Conservation (phyloP, 78 protist genomes). For the Dictyostelium capitatum region DNA sequence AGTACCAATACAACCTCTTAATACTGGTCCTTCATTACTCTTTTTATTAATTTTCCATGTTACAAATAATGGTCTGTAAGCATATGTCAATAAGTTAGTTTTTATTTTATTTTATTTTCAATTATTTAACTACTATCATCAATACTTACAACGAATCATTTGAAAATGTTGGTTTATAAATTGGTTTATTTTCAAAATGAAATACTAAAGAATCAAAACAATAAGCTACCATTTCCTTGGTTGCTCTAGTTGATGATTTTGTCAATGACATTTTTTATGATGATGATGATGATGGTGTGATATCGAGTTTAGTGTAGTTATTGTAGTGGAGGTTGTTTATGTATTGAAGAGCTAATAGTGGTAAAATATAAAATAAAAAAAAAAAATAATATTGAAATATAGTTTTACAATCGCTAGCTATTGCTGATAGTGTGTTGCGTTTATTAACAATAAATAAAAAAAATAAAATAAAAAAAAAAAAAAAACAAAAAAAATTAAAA, state of each 20-base stretch:
- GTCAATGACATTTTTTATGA: neutral
- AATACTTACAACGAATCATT: conserved; percentile 45
- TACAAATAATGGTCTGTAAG: conserved; percentile 80
- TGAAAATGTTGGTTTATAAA: conserved; percentile 36
- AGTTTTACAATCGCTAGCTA: too few relatives aligned
- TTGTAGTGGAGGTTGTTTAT: too few relatives aligned
- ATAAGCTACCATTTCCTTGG: conserved; percentile 56
- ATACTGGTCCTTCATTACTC: conserved; percentile 2
- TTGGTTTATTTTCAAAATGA: conserved; percentile 29
- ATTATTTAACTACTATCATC: neutral
- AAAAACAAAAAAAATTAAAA: too few relatives aligned
- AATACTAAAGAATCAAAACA: conserved; percentile 44
- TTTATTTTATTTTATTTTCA: neutral
- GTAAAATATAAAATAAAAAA: too few relatives aligned
- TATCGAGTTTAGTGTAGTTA: too few relatives aligned
- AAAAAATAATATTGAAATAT: too few relatives aligned
- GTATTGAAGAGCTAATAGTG: too few relatives aligned
- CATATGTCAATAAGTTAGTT: too few relatives aligned
- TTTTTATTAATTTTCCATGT: conserved; percentile 80
- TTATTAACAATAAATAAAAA: too few relatives aligned
- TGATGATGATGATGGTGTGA: too few relatives aligned
- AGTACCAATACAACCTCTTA: conserved; percentile 88
- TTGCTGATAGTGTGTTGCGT: too few relatives aligned
- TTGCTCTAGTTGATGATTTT: neutral
- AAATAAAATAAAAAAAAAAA: too few relatives aligned